Evolutionary conservation across 202 grass and related monocot genomes (phyloP), one percentile per base, ranked within the genome.

Genomic region (Brachypodium distachyon): DNA sequence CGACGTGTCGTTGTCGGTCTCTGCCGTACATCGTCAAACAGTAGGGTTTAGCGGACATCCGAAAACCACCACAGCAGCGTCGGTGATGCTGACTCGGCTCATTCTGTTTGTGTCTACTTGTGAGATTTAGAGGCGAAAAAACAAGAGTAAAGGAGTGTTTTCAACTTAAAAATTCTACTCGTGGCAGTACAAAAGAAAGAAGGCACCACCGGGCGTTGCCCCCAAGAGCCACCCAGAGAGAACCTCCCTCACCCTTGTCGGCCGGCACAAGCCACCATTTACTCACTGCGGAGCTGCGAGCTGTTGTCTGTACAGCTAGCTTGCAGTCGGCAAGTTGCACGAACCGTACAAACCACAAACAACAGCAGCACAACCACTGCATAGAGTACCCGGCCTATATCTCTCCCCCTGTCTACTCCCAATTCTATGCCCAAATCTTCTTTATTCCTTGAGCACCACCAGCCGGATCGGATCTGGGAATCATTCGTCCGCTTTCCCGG

Each of bases 361-460:
- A 64, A 10, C 54, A 36, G 60, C 5, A 4, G 61, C 61, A 50
- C 67, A 52, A n/a, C n/a, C n/a, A n/a, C n/a, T n/a, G n/a, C n/a
- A n/a, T n/a, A n/a, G n/a, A n/a, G n/a, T n/a, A n/a, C n/a, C n/a
- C n/a, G n/a, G n/a, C n/a, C n/a, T n/a, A n/a, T n/a, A n/a, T n/a
- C n/a, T n/a, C n/a, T n/a, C n/a, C n/a, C n/a, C n/a, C n/a, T n/a
- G 64, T 28, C 52, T 16, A 28, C 21, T 33, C 9, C 53, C 68
- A 43, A 21, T 53, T 18, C 49, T 78, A 43, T 48, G 17, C 5
- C 55, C 3, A 12, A 23, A n/a, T n/a, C n/a, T n/a, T 39, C 47
- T 63, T 85, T 78, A 78, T 83, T 83, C 50, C 23, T 83, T 67
- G 16, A 68, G 61, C 29, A 13, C 46, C 66, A 47, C 28, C 67